Percentiles rank a stretch among this genome's conserved stretches.
These are phyloP conservation scores for Protomyces lactucae-debilis DNA, from an alignment of 1,139 yeast species.

Conservation along the genomic window DNA sequence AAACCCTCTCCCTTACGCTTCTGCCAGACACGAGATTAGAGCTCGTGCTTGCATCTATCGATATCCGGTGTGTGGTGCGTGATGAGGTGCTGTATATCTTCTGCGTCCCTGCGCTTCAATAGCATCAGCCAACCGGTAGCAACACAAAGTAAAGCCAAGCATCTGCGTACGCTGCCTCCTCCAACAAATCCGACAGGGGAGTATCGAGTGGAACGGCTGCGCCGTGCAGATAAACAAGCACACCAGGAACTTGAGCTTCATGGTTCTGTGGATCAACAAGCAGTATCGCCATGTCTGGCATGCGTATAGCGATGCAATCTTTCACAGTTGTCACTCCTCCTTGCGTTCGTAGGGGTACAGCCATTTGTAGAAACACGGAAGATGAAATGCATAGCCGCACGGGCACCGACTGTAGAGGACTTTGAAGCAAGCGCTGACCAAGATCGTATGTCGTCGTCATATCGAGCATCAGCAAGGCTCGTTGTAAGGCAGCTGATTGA, in stretches of 20 bases:
- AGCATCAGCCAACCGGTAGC: neutral
- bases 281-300: neutral
- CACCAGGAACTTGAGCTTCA: neutral
- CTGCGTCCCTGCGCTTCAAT: neutral
- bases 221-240: constrained; percentile 4
- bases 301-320: neutral
- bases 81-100: neutral
- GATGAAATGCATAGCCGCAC: constrained; percentile 5
- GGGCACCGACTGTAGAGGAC: neutral
- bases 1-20: neutral
- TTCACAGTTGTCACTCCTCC: neutral
- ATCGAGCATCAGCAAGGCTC: constrained; percentile 2
- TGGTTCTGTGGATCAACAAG: neutral
- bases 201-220: neutral
- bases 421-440: neutral
- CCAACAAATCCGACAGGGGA: neutral
- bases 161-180: constrained; percentile 13
- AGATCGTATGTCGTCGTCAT: neutral
- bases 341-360: constrained; percentile 1
- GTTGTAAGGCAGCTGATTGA: neutral
- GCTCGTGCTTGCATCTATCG: neutral
- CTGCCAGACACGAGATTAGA: constrained; percentile 5
- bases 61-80: neutral
- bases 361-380: neutral
- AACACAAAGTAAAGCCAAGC: constrained; percentile 16